These are phyloP conservation scores for Rubroshorea leprosula DNA, from an alignment of 345 rosid genomes.

Conservation along the genomic window DNA sequence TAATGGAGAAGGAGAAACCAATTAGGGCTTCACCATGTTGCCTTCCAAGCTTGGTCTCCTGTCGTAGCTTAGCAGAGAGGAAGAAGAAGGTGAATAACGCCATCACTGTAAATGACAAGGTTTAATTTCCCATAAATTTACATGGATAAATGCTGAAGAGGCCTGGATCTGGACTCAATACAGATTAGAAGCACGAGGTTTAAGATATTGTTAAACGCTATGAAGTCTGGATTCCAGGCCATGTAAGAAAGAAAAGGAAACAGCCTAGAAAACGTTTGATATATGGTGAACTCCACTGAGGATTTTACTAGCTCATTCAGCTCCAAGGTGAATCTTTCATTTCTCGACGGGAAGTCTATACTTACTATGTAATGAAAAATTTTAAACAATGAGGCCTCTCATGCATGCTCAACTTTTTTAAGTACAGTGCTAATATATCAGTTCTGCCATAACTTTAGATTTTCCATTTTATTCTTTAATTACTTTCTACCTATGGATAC, in stretches of 20 bases:
- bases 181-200: too few species aligned
- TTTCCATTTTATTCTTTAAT: not conserved
- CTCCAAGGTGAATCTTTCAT: not conserved
- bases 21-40: constrained; percentile 47
- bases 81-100: constrained; percentile 64
- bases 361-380: not conserved
- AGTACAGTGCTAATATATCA: not conserved
- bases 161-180: too few species aligned
- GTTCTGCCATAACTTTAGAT: too few species aligned
- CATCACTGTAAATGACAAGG: constrained; percentile 29
- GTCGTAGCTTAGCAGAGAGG: constrained; percentile 58
- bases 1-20: constrained; percentile 36
- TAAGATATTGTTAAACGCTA: not conserved
- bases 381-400: not conserved
- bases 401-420: not conserved
- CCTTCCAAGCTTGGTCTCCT: constrained; percentile 65
- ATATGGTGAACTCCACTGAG: not conserved
- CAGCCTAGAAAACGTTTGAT: constrained; percentile 10
- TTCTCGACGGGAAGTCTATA: not conserved
- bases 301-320: constrained; percentile 7
- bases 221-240: constrained; percentile 7
- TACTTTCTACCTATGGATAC: not conserved
- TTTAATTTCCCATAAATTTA: not conserved
- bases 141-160: constrained; percentile 6
- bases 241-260: constrained; percentile 14